Conservation (phyloP, 2,329 filamentous ascomycete genomes). For the Clarireedia hainanense region DNA sequence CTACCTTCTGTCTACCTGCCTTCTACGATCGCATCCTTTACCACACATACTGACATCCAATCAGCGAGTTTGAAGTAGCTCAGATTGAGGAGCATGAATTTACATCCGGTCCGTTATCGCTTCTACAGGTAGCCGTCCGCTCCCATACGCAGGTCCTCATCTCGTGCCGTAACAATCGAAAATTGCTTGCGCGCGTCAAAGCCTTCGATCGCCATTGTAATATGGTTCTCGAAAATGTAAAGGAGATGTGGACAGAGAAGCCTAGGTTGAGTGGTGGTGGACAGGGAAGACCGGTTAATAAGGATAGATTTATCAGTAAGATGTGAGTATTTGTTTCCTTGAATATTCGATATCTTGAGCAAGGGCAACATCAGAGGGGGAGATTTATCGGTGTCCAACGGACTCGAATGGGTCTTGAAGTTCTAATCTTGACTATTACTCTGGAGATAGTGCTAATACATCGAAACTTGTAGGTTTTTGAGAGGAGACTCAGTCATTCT, state of each 20-base stretch:
- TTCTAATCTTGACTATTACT: too few relatives aligned
- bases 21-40: slow-evolving; percentile 13
- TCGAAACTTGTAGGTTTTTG: slow-evolving; percentile 25
- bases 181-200: slow-evolving; percentile 93
- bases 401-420: too few relatives aligned
- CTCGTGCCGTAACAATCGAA: slow-evolving; percentile 96
- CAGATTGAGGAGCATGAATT: slow-evolving; percentile 74
- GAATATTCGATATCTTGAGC: neutral
- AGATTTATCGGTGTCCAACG: too few relatives aligned
- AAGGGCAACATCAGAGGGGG: neutral
- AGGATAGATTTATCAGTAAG: slow-evolving; percentile 97
- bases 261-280: slow-evolving; percentile 75
- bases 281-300: slow-evolving; percentile 87
- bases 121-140: slow-evolving; percentile 93
- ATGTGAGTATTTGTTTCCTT: slow-evolving; percentile 52
- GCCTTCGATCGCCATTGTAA: slow-evolving; percentile 99
- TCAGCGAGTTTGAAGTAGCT: slow-evolving; percentile 82
- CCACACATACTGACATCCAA: slow-evolving; percentile 15
- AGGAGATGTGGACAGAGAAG: slow-evolving; percentile 99
- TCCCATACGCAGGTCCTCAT: slow-evolving; percentile 94
- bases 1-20: slow-evolving; percentile 9
- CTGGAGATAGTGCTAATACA: neutral
- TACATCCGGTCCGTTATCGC: slow-evolving; percentile 74
- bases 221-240: slow-evolving; percentile 95
- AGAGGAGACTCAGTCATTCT: slow-evolving; percentile 32